phyloP scores from a whole-genome alignment of 768 basidiomycete species.

The Xanthoconium purpureum region DNA sequence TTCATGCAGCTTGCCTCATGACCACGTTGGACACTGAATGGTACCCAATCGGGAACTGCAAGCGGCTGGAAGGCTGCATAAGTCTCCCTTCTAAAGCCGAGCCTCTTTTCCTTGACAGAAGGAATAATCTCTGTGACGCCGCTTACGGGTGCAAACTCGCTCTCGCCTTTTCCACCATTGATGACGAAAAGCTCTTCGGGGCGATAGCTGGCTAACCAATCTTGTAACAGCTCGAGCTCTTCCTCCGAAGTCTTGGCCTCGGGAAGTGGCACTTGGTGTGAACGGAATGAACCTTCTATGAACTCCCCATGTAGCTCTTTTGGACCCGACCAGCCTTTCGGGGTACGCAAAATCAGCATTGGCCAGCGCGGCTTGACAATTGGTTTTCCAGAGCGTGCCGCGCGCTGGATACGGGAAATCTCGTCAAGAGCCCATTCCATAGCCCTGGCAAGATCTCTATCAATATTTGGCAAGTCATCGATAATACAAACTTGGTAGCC shows the following conservation, averaged over 20 bases:
- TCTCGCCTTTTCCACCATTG: background rate
- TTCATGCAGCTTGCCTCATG: slow-evolving; percentile 77
- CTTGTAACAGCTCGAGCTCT: slow-evolving; percentile 60
- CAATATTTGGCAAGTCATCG: slow-evolving; percentile 60
- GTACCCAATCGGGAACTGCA: slow-evolving; percentile 62
- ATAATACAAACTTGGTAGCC: slow-evolving; percentile 90
- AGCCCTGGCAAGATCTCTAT: slow-evolving; percentile 75
- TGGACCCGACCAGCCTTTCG: slow-evolving; percentile 78
- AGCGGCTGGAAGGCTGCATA: slow-evolving; percentile 64
- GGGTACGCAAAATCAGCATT: slow-evolving; percentile 79
- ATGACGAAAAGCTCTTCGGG: slow-evolving; percentile 64
- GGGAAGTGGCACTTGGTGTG: slow-evolving; percentile 89
- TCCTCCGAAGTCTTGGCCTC: slow-evolving; percentile 59
- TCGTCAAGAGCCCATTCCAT: slow-evolving; percentile 78
- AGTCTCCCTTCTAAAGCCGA: slow-evolving; percentile 69
- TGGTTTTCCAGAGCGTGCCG: slow-evolving; percentile 72
- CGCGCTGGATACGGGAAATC: slow-evolving; percentile 73
- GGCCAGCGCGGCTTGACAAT: slow-evolving; percentile 92
- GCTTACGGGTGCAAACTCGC: slow-evolving; percentile 48
- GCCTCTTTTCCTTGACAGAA: slow-evolving; percentile 48
- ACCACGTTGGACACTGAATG: slow-evolving; percentile 50
- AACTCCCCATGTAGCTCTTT: slow-evolving; percentile 63
- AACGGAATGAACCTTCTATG: slow-evolving; percentile 77
- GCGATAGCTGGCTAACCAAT: slow-evolving; percentile 74
- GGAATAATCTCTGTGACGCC: slow-evolving; percentile 65